Evolutionary conservation across 2,329 filamentous ascomycete species (phyloP), one percentile per base, ranked within the genome.

Genomic region (Neonectria sp.): DNA sequence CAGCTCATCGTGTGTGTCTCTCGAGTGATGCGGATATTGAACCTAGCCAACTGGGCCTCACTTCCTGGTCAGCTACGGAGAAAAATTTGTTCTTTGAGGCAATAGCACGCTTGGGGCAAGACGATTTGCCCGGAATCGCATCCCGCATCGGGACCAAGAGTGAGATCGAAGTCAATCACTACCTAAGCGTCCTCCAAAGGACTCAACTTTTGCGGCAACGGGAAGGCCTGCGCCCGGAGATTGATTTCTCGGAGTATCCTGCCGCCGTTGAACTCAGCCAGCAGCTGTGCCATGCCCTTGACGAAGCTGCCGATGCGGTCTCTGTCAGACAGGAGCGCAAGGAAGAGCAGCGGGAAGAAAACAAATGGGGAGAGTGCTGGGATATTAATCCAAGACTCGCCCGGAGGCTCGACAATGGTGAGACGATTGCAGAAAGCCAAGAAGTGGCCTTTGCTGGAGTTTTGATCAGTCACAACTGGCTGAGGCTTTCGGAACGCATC

Each of bases 211-310:
- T 80, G 25, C 81, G 85, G 45, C 82, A 82, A 46, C 73, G 74
- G 21, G 82, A 76, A 78, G 29, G 71, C 25, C 66, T 70, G 7
- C 75, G 78, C 24, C 73, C 79, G 0, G 70, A 73, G 13, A 70
- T 89, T 33, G 79, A 83, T 29, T 77, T 86, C 60, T 82, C 83
- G 12, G 90, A 94, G 61, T 82, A 94, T 2, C 91, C 92, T 1
- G 90, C 93, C 2, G 95, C 95, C 0, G 76, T 88, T 1, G 94
- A 98, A 77, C 80, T 97, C 29, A 89, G 90, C 73, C 81, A 85
- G 25, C 86, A 90, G 64, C 93, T 93, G 74, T 90, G 88, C 71
- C 79, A 83, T 8, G 86, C 88, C 5, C 85, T 97, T 8, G 93
- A 97, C 59, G 80, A 86, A 68, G 89, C 90, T 21, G 93, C 91